Base-by-base conservation (phyloP, 1,139 yeast genomes). In the Saccharomyces pastorianus region DNA sequence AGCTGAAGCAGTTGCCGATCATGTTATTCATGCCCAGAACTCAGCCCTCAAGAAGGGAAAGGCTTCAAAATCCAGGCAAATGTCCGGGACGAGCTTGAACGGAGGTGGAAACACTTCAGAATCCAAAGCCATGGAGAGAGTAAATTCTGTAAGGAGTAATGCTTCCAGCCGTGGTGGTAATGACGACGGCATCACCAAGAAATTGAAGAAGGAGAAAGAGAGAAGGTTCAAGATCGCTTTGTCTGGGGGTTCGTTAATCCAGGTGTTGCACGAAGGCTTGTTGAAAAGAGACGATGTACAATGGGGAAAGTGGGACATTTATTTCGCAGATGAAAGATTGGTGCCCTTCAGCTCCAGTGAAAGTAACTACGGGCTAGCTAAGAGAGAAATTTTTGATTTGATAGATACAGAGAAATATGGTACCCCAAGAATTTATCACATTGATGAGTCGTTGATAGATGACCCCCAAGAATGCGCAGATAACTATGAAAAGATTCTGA, bases 381-480 rank as follows among this genome's bases (percentile, higher is more conserved):
- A 90, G 69, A 74, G 91, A 53, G 84, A 87, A 61, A 79, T 93
- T 48, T 83, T 93, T 59, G 96, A 89, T 72, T 73, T 72, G 55
- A 81, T 90, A 38, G 69, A 68, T 49, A 62, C 75, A 47, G 74
- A 76, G 20, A 78, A 73, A 57, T 76, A 70, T 64, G 79, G 69
- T 51, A 72, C 72, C 53, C 98, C 98, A 13, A 80, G 81, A 48
- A 82, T 93, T 56, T 89, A 76, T 71, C 96, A 89, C 66, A 86
- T 93, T 57, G 88, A 91, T 70, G 95, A 86, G 68, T 65, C 81
- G 5, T 75, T 90, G 52, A 79, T 90, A 46, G 78, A 80, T 57
- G 96, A 90, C 67, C 91, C 97, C 2, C 95, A 87, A 68, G 97
- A 89, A 71, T 90, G 96, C 64, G 98, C 98, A 6, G 98, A 93